These are phyloP conservation scores for Omphalea diandra DNA, from an alignment of 441 rosid species.

Conservation along the genomic window DNA sequence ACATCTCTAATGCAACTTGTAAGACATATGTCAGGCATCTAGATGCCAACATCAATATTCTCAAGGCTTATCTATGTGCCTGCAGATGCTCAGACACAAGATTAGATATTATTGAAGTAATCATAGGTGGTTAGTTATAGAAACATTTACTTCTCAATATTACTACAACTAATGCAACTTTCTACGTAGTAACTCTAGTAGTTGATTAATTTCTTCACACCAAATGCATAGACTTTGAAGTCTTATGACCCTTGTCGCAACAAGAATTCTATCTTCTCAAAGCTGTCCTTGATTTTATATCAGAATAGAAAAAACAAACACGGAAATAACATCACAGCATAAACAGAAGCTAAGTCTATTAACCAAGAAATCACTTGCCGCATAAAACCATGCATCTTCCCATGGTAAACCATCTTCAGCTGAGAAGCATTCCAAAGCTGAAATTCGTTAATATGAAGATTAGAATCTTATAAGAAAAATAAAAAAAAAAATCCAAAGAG, in stretches of 20 bases:
- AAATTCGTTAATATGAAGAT: constrained; percentile 14
- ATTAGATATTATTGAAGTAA: neutral
- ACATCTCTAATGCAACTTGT: neutral
- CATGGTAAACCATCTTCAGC: constrained; percentile 82
- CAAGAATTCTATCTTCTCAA: neutral
- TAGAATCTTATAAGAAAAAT: neutral
- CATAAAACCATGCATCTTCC: constrained; percentile 99
- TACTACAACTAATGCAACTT: neutral
- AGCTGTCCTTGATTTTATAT: neutral
- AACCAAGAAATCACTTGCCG: constrained; percentile 44
- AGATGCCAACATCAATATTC: neutral
- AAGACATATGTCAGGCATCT: neutral
- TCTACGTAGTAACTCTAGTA: neutral
- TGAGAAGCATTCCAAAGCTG: constrained; percentile 99
- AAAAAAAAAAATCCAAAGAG: neutral
- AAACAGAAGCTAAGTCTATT: neutral
- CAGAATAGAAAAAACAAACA: constrained; percentile 1
- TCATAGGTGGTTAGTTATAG: neutral
- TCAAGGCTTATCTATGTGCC: neutral
- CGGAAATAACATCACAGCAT: neutral
- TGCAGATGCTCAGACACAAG: neutral
- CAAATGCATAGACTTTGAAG: neutral
- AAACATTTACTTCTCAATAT: neutral
- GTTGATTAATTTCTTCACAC: neutral
- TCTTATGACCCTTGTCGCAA: neutral